Conservation (phyloP, 345 rosid genomes). For the Acer yangbiense region DNA sequence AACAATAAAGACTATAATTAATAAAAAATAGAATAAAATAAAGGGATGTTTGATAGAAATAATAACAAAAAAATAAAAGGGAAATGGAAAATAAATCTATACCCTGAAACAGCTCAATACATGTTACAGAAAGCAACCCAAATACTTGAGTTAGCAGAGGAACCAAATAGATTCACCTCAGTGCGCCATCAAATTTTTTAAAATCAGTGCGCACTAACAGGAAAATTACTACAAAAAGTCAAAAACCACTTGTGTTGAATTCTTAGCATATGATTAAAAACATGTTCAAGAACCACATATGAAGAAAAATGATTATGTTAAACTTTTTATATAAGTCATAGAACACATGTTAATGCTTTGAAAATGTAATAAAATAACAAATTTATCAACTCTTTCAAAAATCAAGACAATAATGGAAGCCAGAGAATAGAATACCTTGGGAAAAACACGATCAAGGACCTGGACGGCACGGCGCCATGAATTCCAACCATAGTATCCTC, state of each 20-base stretch:
- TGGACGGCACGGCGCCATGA: slow-evolving; percentile 82
- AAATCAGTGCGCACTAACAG: too few species aligned
- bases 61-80: too few species aligned
- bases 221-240: too few species aligned
- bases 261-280: neutral
- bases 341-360: neutral
- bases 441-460: slow-evolving; percentile 79
- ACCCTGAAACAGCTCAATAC: neutral
- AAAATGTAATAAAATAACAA: neutral
- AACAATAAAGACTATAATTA: neutral
- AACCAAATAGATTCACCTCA: too few species aligned
- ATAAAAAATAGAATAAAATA: too few species aligned
- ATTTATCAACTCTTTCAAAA: neutral
- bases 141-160: neutral
- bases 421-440: slow-evolving; percentile 55
- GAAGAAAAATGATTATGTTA: neutral
- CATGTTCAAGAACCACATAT: neutral
- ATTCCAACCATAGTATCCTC: slow-evolving; percentile 97
- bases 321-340: too few species aligned
- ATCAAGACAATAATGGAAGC: neutral
- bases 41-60: too few species aligned
- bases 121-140: neutral
- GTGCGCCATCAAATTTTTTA: too few species aligned
- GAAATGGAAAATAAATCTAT: neutral
- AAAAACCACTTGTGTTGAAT: neutral